phyloP scores from a whole-genome alignment of 495 filamentous ascomycete species.

The Aspergillus steynii region DNA sequence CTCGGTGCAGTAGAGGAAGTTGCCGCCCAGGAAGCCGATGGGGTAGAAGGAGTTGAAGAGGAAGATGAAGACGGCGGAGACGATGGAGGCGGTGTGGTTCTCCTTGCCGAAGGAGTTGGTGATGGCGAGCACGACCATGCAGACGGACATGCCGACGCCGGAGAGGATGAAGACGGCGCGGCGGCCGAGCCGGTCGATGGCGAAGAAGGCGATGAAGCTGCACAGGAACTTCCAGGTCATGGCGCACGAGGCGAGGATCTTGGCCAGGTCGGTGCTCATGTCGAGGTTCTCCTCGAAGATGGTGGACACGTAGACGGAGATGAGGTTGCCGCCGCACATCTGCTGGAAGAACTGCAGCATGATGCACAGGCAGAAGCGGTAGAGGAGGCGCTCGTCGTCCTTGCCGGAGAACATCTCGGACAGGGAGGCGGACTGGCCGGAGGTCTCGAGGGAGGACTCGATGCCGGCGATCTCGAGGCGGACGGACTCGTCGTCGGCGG shows the following conservation, averaged over 20 bases:
- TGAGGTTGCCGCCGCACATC: constrained; percentile 41
- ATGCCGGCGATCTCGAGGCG: constrained; percentile 40
- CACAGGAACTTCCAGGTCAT: constrained; percentile 55
- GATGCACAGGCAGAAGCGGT: constrained; percentile 37
- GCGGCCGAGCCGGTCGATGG: constrained; percentile 56
- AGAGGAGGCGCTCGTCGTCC: constrained; percentile 31
- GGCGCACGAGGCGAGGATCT: constrained; percentile 34
- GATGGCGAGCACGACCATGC: constrained; percentile 50
- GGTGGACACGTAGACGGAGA: constrained; percentile 34
- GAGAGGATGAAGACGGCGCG: constrained; percentile 54
- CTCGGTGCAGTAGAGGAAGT: constrained; percentile 60
- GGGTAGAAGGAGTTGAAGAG: constrained; percentile 63
- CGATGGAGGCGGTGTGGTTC: constrained; percentile 37
- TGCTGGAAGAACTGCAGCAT: constrained; percentile 46
- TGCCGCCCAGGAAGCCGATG: constrained; percentile 57
- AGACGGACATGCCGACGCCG: constrained; percentile 48
- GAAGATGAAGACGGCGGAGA: constrained; percentile 56
- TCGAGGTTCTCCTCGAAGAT: constrained; percentile 38
- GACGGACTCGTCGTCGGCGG: constrained; percentile 29
- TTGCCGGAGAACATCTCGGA: constrained; percentile 24
- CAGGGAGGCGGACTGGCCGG: constrained; percentile 18
- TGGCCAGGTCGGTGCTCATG: constrained; percentile 25
- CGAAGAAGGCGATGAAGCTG: constrained; percentile 49
- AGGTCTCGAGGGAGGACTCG: constrained; percentile 37
- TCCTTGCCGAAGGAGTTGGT: constrained; percentile 35